Evolutionary conservation across 2,329 filamentous ascomycete genomes (phyloP), one percentile per base, ranked within the genome.

Genomic region (Botrytis squamosa): DNA sequence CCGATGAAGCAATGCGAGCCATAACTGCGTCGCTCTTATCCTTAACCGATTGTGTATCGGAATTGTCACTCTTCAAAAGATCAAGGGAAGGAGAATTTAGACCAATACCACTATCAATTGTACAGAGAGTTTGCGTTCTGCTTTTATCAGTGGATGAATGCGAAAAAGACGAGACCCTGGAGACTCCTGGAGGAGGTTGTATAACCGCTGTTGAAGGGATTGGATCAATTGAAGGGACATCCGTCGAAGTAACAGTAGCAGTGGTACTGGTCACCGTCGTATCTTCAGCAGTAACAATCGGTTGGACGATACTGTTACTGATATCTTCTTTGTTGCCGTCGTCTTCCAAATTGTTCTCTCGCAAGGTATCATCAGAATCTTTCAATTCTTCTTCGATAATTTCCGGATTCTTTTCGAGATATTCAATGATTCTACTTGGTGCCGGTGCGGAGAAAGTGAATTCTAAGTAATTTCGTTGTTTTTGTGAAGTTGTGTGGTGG

Each of bases 1-100:
- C 68, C 12, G 63, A 59, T 40, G 36, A 55, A 49, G 66, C 62
- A 14, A 75, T 57, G 14, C 72, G 62, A 52, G 72, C 67, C 74
- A 75, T 75, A 4, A 73, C 72, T 14, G 66, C 72, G 14, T 72
- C 72, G 33, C 66, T 71, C 36, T 65, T 70, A 42, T 63, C 71
- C 38, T 68, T 74, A 1, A 68, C 68, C n/a, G 74, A 74, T 36
- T 73, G 52, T 25, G 72, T 36, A 42, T 75, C 72, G 18, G 71
- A 75, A 60, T 49, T 46, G 20, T 69, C 60, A 44, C 46, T 55
- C 38, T 75, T 72, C 9, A 49, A 22, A 38, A 71, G 16, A 55
- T 70, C 66, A 18, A 70, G 46, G 18, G 70, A 65, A 12, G 46
- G 29, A 29, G 38, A 29, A n/a, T 65, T 57, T 5, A 73, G 49